Percentiles rank a stretch among this genome's conserved stretches.
phyloP scores from a whole-genome alignment of 163 green algal species.

The Scenedesmus sp. region DNA sequence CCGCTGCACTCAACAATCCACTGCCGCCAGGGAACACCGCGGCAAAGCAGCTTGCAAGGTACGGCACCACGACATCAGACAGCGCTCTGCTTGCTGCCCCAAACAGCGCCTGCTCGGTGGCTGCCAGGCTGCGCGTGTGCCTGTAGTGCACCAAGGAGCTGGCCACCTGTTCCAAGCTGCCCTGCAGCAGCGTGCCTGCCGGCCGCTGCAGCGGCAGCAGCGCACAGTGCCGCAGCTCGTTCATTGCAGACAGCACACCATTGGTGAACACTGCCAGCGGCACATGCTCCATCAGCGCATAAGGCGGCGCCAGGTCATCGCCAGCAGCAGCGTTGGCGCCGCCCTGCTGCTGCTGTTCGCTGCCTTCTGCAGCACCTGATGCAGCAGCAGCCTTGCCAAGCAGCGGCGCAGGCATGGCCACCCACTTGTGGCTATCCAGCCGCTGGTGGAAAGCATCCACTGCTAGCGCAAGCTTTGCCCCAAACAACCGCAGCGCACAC shows the following conservation, averaged over 20 bases:
- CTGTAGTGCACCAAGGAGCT: constrained; percentile 73
- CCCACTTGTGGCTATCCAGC: constrained; percentile 93
- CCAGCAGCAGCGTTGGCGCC: not conserved
- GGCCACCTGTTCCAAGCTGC: constrained; percentile 69
- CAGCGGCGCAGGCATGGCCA: constrained; percentile 70
- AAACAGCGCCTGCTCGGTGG: constrained; percentile 69
- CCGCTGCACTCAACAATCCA: not conserved
- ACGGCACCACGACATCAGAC: constrained; percentile 70
- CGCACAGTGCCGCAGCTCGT: constrained; percentile 97
- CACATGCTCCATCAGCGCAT: constrained; percentile 90
- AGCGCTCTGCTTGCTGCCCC: constrained; percentile 60
- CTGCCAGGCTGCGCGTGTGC: constrained; percentile 65
- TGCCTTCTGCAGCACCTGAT: constrained; percentile 24
- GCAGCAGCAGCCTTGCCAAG: constrained; percentile 27
- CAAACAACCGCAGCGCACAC: constrained; percentile 74
- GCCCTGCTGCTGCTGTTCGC: not conserved
- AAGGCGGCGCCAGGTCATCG: constrained; percentile 71
- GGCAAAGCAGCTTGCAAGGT: constrained; percentile 70
- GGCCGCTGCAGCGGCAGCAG: constrained; percentile 67
- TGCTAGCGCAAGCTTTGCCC: constrained; percentile 70
- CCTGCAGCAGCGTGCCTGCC: constrained; percentile 65
- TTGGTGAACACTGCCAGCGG: constrained; percentile 96
- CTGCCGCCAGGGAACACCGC: constrained; percentile 60
- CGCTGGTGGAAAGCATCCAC: constrained; percentile 79
- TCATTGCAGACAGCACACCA: constrained; percentile 91